A percentile compares a stretch with the other conserved stretches of the same genome.
Evolutionary conservation across 2,329 filamentous ascomycete genomes (phyloP).

Genomic region (Neurospora sp.): DNA sequence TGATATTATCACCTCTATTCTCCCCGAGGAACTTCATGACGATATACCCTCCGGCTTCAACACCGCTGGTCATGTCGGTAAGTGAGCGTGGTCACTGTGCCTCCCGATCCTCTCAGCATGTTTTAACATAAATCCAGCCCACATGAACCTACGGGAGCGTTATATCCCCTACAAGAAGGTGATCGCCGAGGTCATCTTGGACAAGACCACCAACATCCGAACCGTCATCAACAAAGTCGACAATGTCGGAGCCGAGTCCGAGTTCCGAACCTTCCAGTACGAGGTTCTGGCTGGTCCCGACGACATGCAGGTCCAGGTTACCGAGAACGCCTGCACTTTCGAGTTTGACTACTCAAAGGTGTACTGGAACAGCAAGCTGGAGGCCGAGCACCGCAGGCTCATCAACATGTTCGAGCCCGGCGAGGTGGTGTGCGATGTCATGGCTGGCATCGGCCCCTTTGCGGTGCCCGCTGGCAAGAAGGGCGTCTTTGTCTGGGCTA

Average conservation of each 20-base stretch:
- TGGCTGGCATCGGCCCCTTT: slow-evolving; percentile 95
- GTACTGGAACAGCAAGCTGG: slow-evolving; percentile 93
- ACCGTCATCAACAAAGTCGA: slow-evolving; percentile 97
- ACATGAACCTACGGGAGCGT: slow-evolving; percentile 77
- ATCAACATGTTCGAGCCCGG: slow-evolving; percentile 68
- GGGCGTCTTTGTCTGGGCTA: slow-evolving; percentile 87
- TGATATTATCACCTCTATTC: slow-evolving; percentile 71
- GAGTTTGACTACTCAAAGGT: slow-evolving; percentile 91
- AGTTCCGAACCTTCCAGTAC: slow-evolving; percentile 87
- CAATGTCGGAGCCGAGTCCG: slow-evolving; percentile 73
- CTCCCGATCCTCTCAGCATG: neutral
- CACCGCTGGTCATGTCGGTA: slow-evolving; percentile 76
- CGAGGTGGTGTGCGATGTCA: slow-evolving; percentile 88
- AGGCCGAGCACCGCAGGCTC: slow-evolving; percentile 78
- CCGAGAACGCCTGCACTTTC: slow-evolving; percentile 78
- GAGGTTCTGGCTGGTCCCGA: slow-evolving; percentile 77
- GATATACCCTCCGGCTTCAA: slow-evolving; percentile 83
- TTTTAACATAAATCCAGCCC: slow-evolving; percentile 42
- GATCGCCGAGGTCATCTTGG: slow-evolving; percentile 74
- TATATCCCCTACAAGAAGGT: slow-evolving; percentile 80
- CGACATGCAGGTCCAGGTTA: slow-evolving; percentile 73
- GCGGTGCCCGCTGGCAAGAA: slow-evolving; percentile 85
- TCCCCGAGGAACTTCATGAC: slow-evolving; percentile 69
- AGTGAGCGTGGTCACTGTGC: slow-evolving; percentile 14
- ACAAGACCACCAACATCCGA: slow-evolving; percentile 73